Percentiles rank a stretch among this genome's conserved stretches.
Evolutionary conservation across 164 flowering plant species (phyloP).

Genomic region (Tinospora cordifolia): DNA sequence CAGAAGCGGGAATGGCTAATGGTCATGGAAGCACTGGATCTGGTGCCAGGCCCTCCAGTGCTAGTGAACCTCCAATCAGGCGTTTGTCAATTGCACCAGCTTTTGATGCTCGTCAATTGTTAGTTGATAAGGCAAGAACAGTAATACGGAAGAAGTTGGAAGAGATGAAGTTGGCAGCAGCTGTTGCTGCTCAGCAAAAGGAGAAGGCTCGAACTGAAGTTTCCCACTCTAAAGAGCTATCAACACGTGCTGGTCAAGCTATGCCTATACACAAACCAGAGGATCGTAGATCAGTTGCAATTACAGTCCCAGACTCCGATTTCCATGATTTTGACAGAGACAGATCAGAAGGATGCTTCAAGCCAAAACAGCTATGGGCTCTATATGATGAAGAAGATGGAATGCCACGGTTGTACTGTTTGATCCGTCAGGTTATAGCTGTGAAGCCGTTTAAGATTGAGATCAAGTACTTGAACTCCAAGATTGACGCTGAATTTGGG

Average conservation of each 20-base stretch:
- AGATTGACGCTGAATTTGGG: slow-evolving; percentile 60
- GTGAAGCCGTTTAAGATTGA: slow-evolving; percentile 67
- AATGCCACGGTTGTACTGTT: slow-evolving; percentile 87
- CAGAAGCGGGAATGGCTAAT: slow-evolving; percentile 26
- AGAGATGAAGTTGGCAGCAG: slow-evolving; percentile 40
- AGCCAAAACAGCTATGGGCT: slow-evolving; percentile 91
- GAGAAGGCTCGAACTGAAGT: slow-evolving; percentile 16
- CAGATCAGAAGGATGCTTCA: slow-evolving; percentile 73
- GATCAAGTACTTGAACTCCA: slow-evolving; percentile 62
- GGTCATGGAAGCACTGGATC: slow-evolving; percentile 25
- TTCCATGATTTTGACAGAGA: slow-evolving; percentile 86
- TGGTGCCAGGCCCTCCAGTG: slow-evolving; percentile 18
- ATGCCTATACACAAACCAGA: slow-evolving; percentile 13
- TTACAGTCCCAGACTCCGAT: slow-evolving; percentile 77
- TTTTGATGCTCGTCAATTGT: slow-evolving; percentile 59
- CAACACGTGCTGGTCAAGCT: slow-evolving; percentile 12
- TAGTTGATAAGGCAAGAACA: slow-evolving; percentile 64
- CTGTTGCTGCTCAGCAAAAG: slow-evolving; percentile 25
- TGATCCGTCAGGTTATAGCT: slow-evolving; percentile 65
- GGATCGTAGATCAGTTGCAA: slow-evolving; percentile 32
- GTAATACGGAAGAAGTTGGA: slow-evolving; percentile 58
- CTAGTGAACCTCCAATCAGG: slow-evolving; percentile 25
- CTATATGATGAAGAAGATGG: slow-evolving; percentile 92
- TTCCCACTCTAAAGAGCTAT: slow-evolving; percentile 16
- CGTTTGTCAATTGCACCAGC: slow-evolving; percentile 39